Conservation (phyloP, 148 eudicot genomes). For the Diospyros kaki region DNA sequence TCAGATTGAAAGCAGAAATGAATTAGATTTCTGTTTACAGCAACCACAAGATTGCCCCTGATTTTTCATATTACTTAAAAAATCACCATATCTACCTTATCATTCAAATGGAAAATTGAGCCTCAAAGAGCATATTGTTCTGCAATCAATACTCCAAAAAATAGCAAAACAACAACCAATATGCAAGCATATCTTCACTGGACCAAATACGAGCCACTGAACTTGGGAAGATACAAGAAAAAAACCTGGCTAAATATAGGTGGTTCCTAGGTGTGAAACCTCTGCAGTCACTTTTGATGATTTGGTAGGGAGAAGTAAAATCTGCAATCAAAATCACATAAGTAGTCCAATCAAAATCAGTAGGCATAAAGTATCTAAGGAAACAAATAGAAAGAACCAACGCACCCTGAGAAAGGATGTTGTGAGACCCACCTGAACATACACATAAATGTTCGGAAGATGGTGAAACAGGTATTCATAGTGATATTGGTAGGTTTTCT, state of each 20-base stretch:
- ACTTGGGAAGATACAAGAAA: neutral
- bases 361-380: neutral
- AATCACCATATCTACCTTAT: too few species aligned
- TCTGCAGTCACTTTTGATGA: neutral
- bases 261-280: constrained; percentile 2
- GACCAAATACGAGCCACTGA: neutral
- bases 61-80: too few species aligned
- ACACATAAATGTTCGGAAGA: neutral
- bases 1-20: too few species aligned
- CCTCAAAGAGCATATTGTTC: neutral
- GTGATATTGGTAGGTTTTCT: neutral
- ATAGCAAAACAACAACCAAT: neutral
- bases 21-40: too few species aligned
- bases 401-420: constrained; percentile 10
- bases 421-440: neutral
- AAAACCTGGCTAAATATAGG: neutral
- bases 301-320: neutral
- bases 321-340: constrained; percentile 2
- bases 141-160: neutral
- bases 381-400: constrained; percentile 10
- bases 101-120: too few species aligned
- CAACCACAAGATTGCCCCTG: neutral
- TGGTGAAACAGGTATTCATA: neutral
- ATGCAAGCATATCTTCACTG: neutral
- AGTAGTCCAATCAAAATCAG: too few species aligned